phyloP scores from a whole-genome alignment of 2,329 filamentous ascomycete species.

The Colletotrichum gloeosporioides region DNA sequence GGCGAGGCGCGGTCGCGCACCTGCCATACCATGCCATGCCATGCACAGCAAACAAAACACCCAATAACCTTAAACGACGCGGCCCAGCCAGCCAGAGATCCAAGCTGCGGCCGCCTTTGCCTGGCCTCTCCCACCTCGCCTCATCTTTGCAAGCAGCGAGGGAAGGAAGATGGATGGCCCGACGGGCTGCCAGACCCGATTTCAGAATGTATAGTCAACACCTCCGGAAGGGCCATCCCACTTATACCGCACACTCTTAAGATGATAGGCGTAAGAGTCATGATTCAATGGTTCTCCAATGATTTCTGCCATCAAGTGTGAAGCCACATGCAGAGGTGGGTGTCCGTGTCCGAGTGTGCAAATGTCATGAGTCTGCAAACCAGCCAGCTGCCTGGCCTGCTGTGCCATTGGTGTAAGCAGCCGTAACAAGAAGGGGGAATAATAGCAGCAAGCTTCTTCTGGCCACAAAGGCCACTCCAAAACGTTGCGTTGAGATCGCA shows the following conservation, averaged over 20 bases:
- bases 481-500: neutral
- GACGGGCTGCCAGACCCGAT: neutral
- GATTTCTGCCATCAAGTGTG: neutral
- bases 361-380: neutral
- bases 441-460: neutral
- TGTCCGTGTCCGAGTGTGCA: neutral
- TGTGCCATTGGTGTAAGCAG: neutral
- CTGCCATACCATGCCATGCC: neutral
- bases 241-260: neutral
- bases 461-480: neutral
- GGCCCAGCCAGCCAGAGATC: neutral
- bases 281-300: neutral
- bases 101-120: neutral
- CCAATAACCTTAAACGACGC: slow-evolving; percentile 5
- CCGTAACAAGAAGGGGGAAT: neutral
- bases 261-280: neutral
- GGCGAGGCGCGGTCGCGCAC: neutral
- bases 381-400: neutral
- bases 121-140: neutral
- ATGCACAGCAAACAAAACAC: slow-evolving; percentile 17
- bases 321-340: neutral
- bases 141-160: neutral
- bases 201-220: neutral
- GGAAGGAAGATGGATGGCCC: neutral
- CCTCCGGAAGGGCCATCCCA: neutral